Evolutionary conservation across 805 yeast genomes (phyloP).

Genomic region (Metschnikowia reukaufii): DNA sequence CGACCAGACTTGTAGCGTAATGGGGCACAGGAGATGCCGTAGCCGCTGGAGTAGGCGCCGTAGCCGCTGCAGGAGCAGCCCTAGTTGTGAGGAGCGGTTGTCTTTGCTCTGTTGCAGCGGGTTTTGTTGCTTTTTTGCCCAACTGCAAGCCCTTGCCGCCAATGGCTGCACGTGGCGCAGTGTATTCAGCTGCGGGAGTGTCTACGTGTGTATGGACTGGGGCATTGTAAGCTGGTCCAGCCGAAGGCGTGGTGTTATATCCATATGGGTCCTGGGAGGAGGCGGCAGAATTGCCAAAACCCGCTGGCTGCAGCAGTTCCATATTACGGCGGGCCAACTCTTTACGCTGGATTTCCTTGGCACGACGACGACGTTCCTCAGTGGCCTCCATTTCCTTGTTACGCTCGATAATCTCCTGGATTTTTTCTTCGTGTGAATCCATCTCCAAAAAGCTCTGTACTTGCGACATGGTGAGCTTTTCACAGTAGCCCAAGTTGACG

Average conservation of each 20-base stretch:
- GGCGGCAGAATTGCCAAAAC: slow-evolving; percentile 5
- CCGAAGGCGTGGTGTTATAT: slow-evolving; percentile 18
- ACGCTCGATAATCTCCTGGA: slow-evolving; percentile 95
- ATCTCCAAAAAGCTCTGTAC: slow-evolving; percentile 87
- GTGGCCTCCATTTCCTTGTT: slow-evolving; percentile 96
- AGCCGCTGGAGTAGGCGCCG: neutral
- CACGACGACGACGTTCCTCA: slow-evolving; percentile 94
- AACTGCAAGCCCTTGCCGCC: slow-evolving; percentile 75
- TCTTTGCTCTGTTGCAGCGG: slow-evolving; percentile 24
- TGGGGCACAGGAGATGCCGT: slow-evolving; percentile 6
- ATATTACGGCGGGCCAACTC: slow-evolving; percentile 66
- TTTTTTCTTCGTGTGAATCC: slow-evolving; percentile 98
- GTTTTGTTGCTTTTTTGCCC: slow-evolving; percentile 50
- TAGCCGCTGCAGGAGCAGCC: slow-evolving; percentile 14
- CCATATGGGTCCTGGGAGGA: slow-evolving; percentile 11
- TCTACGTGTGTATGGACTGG: slow-evolving; percentile 8
- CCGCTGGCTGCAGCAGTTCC: slow-evolving; percentile 37
- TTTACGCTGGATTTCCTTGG: slow-evolving; percentile 82
- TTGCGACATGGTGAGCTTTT: slow-evolving; percentile 77
- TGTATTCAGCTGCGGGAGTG: slow-evolving; percentile 31
- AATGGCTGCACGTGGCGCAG: slow-evolving; percentile 12
- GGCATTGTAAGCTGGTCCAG: slow-evolving; percentile 17
- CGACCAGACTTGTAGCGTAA: slow-evolving; percentile 21
- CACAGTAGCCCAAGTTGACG: slow-evolving; percentile 84
- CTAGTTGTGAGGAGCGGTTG: slow-evolving; percentile 26